Evolutionary conservation across 2,329 filamentous ascomycete species (phyloP), one percentile per base, ranked within the genome.

Genomic region (Exophiala viscosa): DNA sequence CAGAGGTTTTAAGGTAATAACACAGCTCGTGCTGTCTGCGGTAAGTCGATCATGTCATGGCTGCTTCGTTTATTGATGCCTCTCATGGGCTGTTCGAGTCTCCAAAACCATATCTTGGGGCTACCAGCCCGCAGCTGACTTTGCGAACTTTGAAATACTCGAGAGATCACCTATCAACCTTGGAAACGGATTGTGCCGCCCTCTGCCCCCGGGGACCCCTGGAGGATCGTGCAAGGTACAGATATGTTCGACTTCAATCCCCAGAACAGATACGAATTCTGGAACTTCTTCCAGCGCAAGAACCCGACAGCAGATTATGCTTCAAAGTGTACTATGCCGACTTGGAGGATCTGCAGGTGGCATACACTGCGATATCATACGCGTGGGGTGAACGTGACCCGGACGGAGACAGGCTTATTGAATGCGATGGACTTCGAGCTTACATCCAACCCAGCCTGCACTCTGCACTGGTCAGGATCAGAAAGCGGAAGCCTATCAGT

Each of bases 351-450:
- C 33, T 17, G 8, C 18, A 14, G 15, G 10, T n/a, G 3, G 6
- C 45, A 3, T 57, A 57, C 23, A 45, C 39, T 3, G 54, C 50
- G 14, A 42, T 57, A 15, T 57, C 54, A 2, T 54, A 53, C 42
- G 54, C 23, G 17, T 57, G 50, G 50, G 54, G 54, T 13, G 18
- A 41, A 18, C 33, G 8, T 14, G 31, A 11, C 10, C 28, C 23
- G 3, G 20, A 33, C 3, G 20, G 9, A 3, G 23, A 49, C 15
- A 32, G 42, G 2, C 14, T 28, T 18, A 32, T 57, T 11, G 15
- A 42, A 8, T 54, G 50, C 39, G 34, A 54, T 32, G 46, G 46
- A 17, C 15, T 5, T 4, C 20, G 5, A 2, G 54, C 50, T 3
- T 32, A 47, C 5, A 33, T 57, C n/a, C 41, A 50, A 11, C 50